phyloP scores from a whole-genome alignment of 495 filamentous ascomycete genomes.

The Penicillium macrosclerotiorum region DNA sequence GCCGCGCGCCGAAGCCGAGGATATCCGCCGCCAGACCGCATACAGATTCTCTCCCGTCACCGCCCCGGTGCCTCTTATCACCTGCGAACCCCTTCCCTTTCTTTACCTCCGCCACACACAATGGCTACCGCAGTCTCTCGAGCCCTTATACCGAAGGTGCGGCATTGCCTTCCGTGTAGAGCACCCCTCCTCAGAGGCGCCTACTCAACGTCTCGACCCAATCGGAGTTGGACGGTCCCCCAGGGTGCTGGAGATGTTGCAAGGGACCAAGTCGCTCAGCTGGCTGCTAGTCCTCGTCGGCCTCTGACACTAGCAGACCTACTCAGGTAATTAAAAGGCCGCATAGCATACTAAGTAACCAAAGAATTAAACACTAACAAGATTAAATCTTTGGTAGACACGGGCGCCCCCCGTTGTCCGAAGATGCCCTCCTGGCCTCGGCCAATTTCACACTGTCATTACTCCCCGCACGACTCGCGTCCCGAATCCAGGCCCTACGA shows the following conservation, averaged over 20 bases:
- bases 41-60: slow-evolving; percentile 10
- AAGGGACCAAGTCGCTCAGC: slow-evolving; percentile 70
- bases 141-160: slow-evolving; percentile 3
- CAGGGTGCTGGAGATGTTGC: slow-evolving; percentile 40
- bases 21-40: slow-evolving; percentile 10
- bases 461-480: slow-evolving; percentile 89
- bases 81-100: not conserved
- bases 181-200: too few relatives aligned
- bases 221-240: slow-evolving; percentile 17
- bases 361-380: too few relatives aligned
- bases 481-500: slow-evolving; percentile 85
- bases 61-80: slow-evolving; percentile 11
- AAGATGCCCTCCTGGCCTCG: slow-evolving; percentile 74
- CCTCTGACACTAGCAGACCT: slow-evolving; percentile 83
- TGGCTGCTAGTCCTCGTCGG: slow-evolving; percentile 77
- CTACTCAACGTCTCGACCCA: slow-evolving; percentile 15
- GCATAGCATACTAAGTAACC: too few relatives aligned
- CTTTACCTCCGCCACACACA: not conserved
- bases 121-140: slow-evolving; percentile 10
- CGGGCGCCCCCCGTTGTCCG: slow-evolving; percentile 83
- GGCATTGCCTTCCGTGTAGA: not conserved
- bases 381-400: slow-evolving; percentile 65
- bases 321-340: slow-evolving; percentile 66
- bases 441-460: slow-evolving; percentile 94
- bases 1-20: slow-evolving; percentile 10